phyloP scores from a whole-genome alignment of 2,329 filamentous ascomycete species.

The Lasiodiplodia gonubiensis region DNA sequence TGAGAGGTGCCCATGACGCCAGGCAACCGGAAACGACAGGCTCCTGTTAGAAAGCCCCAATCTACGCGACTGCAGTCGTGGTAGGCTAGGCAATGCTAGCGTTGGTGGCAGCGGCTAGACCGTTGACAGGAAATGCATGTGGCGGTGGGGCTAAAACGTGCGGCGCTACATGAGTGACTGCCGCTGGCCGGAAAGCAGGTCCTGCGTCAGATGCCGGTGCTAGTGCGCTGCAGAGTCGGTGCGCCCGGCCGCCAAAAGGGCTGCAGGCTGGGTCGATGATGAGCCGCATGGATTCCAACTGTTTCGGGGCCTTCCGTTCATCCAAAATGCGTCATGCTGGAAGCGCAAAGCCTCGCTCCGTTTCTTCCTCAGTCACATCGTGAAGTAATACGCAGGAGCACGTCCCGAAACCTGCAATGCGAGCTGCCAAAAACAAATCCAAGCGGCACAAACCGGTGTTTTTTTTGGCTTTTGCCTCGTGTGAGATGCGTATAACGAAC shows the following conservation, averaged over 20 bases:
- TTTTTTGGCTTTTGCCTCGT: background rate
- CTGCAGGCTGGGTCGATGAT: constrained; percentile 1
- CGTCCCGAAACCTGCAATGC: constrained; percentile 8
- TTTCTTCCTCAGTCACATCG: constrained; percentile 15
- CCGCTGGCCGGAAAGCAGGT: background rate
- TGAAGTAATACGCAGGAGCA: background rate
- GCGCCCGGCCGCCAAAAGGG: background rate
- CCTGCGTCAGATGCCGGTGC: background rate
- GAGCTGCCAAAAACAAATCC: constrained; percentile 2
- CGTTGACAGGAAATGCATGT: background rate
- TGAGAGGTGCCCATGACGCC: background rate
- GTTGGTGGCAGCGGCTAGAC: background rate
- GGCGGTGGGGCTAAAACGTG: background rate
- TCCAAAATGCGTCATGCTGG: background rate
- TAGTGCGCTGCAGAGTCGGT: background rate
- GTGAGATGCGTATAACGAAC: background rate
- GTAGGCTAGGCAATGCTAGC: background rate
- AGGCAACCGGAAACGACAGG: background rate
- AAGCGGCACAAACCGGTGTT: constrained; percentile 18
- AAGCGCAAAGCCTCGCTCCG: constrained; percentile 5
- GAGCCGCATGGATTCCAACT: constrained; percentile 23
- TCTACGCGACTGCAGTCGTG: background rate
- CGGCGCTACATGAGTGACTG: background rate
- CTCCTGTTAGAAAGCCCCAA: background rate
- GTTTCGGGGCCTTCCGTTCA: constrained; percentile 1